Evolutionary conservation across 1,139 yeast species (phyloP), one percentile per base, ranked within the genome.

Genomic region (Candida anutae): DNA sequence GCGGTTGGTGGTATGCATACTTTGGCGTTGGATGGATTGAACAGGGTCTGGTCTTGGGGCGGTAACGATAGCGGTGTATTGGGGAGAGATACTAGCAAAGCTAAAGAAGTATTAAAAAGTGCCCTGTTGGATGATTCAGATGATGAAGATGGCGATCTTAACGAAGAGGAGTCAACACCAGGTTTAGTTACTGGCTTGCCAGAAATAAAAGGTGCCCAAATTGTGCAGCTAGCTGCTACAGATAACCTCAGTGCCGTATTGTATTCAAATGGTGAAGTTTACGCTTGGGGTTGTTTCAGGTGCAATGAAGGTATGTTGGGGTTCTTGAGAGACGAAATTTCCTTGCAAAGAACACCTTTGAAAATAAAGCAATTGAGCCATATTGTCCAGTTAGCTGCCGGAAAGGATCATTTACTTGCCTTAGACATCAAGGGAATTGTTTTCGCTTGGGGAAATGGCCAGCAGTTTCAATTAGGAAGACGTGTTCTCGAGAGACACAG

Each of bases 1-100:
- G 87, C 94, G 2, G 95, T 75, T 15, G 98, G 99, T 24, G 99
- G 98, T 28, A 90, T 93, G 79, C 99, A 90, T 48, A 74, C 82
- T 1, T 53, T 93, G 24, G 96, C 93, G 0, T 58, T 90, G 30
- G 96, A 87, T 48, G 55, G 73, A 21, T 58, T 69, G 15, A 85
- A 84, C 40, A 64, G 73, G 31, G 55, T 90, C 6, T 88, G 96
- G 95, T 82, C 95, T 3, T 90, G 99, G 99, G 99, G 99, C 34
- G 81, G 83, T 30, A 93, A 90, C 46, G 99, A 90, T 47, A 78
- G 85, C 36, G 88, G 81, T 21, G 96, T 84, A 2, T 63, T 90
- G 29, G 98, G 97, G n/a, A 75, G 99, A 52, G 82, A 81, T 42
- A 62, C 71, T 5, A 80, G 95, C 0, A 63, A 73, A 11, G 77